Evolutionary conservation across 1,139 yeast species (phyloP).

Genomic region (Pneumocystis jirovecii): DNA sequence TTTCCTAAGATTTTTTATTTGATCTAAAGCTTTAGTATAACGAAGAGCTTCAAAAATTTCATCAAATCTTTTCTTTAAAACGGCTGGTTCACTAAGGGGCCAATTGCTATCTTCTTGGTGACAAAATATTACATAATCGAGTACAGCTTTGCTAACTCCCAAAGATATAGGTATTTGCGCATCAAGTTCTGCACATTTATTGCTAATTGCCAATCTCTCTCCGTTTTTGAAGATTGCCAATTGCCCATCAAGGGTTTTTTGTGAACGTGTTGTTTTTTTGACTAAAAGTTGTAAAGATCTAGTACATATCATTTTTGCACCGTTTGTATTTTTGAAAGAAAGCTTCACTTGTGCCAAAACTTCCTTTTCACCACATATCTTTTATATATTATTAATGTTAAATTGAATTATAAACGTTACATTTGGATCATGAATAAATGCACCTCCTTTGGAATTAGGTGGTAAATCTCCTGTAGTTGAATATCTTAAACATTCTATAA

Average conservation of each 20-base stretch:
- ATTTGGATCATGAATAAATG: conserved; percentile 88
- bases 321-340: conserved; percentile 63
- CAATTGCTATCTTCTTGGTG: conserved; percentile 95
- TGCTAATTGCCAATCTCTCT: conserved; percentile 57
- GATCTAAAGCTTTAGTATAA: conserved; percentile 76
- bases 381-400: not conserved
- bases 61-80: conserved; percentile 79
- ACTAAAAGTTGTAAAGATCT: conserved; percentile 62
- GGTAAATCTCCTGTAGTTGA: conserved; percentile 95
- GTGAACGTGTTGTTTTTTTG: conserved; percentile 50
- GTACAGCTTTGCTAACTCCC: conserved; percentile 76
- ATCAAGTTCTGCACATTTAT: conserved; percentile 77
- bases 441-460: conserved; percentile 92
- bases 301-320: conserved; percentile 69
- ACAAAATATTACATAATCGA: conserved; percentile 88
- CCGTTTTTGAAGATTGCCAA: conserved; percentile 47
- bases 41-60: conserved; percentile 93
- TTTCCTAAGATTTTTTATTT: conserved; percentile 54
- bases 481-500: conserved; percentile 83
- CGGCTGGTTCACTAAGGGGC: conserved; percentile 90
- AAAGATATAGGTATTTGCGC: conserved; percentile 62
- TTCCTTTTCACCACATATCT: conserved; percentile 43
- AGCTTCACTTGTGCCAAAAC: conserved; percentile 83
- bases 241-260: conserved; percentile 86
- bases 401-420: conserved; percentile 24